These are phyloP conservation scores for Pistacia integerrima DNA, from an alignment of 345 rosid species.

Conservation along the genomic window DNA sequence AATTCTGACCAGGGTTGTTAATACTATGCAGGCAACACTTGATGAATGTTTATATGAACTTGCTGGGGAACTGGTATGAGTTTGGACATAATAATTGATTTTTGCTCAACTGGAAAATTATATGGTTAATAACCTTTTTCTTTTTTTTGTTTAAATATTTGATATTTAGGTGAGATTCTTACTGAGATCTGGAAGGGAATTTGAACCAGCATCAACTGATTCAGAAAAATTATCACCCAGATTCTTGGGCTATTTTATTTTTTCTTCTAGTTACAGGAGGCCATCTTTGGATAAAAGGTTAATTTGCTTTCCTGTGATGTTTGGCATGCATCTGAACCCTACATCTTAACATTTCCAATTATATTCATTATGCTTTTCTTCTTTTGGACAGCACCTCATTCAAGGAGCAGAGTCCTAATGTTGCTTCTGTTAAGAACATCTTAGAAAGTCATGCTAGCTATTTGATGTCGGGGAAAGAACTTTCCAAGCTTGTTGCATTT, in stretches of 20 bases:
- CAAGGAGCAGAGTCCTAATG: conserved; percentile 89
- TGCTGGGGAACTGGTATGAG: conserved; percentile 93
- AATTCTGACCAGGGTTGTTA: conserved; percentile 20
- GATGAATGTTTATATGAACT: conserved; percentile 97
- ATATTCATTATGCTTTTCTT: conserved; percentile 14
- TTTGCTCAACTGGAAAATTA: conserved; percentile 11
- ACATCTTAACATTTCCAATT: conserved; percentile 1
- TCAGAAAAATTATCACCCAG: conserved; percentile 80
- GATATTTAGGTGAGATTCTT: conserved; percentile 85
- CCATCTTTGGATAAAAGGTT: conserved; percentile 82
- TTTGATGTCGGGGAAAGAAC: conserved; percentile 97
- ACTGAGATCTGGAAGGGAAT: conserved; percentile 96
- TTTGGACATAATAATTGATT: conserved; percentile 19
- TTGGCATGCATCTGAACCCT: conserved; percentile 11
- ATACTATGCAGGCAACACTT: conserved; percentile 81
- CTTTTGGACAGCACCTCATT: conserved; percentile 60
- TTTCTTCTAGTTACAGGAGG: conserved; percentile 72
- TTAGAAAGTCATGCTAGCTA: conserved; percentile 94
- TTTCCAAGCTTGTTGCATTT: conserved; percentile 96
- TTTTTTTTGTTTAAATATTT: conserved; percentile 2
- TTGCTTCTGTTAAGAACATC: conserved; percentile 88
- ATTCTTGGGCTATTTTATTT: conserved; percentile 83
- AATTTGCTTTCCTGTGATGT: conserved; percentile 3
- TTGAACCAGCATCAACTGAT: conserved; percentile 72
- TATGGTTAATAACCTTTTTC: conserved; percentile 5